Percentiles rank a stretch among this genome's conserved stretches.
phyloP scores from a whole-genome alignment of 345 rosid species.

The Lepidium africanum region DNA sequence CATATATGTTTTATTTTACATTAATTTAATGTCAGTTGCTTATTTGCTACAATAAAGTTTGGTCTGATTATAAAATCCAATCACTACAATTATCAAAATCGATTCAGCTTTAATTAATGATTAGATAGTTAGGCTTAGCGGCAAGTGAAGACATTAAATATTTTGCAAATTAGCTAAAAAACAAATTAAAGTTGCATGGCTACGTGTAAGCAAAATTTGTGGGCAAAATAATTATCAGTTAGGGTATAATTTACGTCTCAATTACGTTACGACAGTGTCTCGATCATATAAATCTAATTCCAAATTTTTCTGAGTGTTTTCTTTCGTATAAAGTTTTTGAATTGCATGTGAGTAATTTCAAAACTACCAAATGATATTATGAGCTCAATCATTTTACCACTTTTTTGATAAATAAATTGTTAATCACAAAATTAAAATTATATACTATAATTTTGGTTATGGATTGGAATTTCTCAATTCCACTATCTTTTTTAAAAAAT shows the following conservation, averaged over 20 bases:
- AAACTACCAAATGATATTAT: too few relatives aligned
- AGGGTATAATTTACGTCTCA: slow-evolving; percentile 13
- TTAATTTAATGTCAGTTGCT: neutral
- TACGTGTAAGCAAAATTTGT: slow-evolving; percentile 5
- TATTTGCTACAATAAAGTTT: slow-evolving; percentile 2
- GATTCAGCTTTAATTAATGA: neutral
- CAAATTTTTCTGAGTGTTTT: too few relatives aligned
- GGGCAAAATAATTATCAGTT: neutral
- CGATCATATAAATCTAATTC: neutral
- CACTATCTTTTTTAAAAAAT: too few relatives aligned
- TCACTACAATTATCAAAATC: neutral
- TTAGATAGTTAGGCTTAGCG: slow-evolving; percentile 10
- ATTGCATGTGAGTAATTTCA: too few relatives aligned
- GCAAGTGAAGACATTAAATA: neutral
- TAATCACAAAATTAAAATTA: too few relatives aligned
- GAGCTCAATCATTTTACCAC: too few relatives aligned
- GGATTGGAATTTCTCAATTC: too few relatives aligned
- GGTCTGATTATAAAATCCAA: neutral
- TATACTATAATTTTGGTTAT: too few relatives aligned
- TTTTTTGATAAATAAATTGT: too few relatives aligned
- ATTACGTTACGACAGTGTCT: slow-evolving; percentile 14
- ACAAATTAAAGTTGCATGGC: slow-evolving; percentile 11
- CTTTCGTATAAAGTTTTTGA: too few relatives aligned
- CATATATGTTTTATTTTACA: too few relatives aligned
- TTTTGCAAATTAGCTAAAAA: neutral